phyloP scores from a whole-genome alignment of 257 asterid species.

The Capsicum pubescens region DNA sequence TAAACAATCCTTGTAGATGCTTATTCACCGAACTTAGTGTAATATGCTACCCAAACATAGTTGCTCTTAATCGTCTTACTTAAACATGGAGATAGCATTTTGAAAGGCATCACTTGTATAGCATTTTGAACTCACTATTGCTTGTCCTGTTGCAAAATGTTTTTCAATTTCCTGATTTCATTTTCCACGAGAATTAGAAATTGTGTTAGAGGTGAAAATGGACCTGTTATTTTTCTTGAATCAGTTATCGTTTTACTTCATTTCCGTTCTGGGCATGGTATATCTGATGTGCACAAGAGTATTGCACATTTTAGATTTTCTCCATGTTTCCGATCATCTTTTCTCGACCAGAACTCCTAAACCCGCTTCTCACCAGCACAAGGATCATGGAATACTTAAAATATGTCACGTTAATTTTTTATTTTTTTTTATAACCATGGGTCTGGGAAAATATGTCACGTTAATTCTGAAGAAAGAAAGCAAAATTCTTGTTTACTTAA shows the following conservation, averaged over 20 bases:
- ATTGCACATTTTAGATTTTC: conserved; percentile 1
- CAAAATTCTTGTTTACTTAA: neutral
- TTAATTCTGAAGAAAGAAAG: conserved; percentile 10
- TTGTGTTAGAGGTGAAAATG: conserved; percentile 14
- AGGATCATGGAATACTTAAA: neutral
- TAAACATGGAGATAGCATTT: neutral
- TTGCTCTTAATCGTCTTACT: neutral
- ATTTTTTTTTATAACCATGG: too few relatives aligned
- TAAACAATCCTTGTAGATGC: neutral
- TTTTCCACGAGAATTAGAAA: conserved; percentile 2
- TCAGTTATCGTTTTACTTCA: neutral
- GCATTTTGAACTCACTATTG: too few relatives aligned
- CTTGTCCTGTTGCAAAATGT: neutral
- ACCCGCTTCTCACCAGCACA: neutral
- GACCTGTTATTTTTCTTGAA: neutral
- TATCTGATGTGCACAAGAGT: neutral
- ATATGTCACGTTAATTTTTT: neutral
- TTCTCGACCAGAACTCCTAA: neutral
- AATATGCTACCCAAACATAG: neutral
- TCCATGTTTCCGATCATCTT: conserved; percentile 3
- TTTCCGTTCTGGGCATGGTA: neutral
- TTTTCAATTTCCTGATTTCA: neutral
- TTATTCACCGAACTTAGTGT: neutral
- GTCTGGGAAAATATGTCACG: neutral
- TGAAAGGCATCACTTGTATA: neutral